Conservation (phyloP, 208 protist species). For the Phytomonas francai region DNA sequence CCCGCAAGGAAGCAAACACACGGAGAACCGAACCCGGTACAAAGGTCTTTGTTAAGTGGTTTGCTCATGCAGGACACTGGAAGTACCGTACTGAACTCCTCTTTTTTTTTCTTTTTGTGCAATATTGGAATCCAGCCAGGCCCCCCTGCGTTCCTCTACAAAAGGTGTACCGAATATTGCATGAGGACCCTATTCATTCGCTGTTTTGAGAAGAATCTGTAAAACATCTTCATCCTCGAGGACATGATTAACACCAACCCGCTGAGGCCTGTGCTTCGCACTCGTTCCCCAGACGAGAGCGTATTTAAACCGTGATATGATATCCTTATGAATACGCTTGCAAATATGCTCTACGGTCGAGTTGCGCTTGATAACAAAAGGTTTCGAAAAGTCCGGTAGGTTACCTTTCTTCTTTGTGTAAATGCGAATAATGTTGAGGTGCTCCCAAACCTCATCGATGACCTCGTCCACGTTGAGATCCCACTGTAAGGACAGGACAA, state of each 20-base stretch:
- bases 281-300: constrained; percentile 93
- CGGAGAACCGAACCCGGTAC: background rate
- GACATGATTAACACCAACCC: constrained; percentile 88
- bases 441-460: constrained; percentile 94
- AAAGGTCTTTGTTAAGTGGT: background rate
- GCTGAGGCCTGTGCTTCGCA: constrained; percentile 94
- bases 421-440: constrained; percentile 94
- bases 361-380: constrained; percentile 89
- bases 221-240: constrained; percentile 90
- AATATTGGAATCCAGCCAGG: background rate
- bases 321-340: constrained; percentile 91
- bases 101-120: background rate
- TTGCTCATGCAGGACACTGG: background rate
- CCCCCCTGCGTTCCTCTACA: background rate
- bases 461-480: constrained; percentile 92
- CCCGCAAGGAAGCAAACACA: background rate
- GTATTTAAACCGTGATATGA: constrained; percentile 90
- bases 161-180: background rate
- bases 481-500: constrained; percentile 86
- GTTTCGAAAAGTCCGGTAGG: constrained; percentile 93
- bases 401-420: constrained; percentile 95
- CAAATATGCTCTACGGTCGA: constrained; percentile 90
- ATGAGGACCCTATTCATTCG: constrained; percentile 57
- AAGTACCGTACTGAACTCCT: background rate
- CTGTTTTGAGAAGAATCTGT: constrained; percentile 87